A percentile compares a stretch with the other conserved stretches of the same genome.
Evolutionary conservation across 305 asterid genomes (phyloP).

Genomic region (Fraxinus floribunda): DNA sequence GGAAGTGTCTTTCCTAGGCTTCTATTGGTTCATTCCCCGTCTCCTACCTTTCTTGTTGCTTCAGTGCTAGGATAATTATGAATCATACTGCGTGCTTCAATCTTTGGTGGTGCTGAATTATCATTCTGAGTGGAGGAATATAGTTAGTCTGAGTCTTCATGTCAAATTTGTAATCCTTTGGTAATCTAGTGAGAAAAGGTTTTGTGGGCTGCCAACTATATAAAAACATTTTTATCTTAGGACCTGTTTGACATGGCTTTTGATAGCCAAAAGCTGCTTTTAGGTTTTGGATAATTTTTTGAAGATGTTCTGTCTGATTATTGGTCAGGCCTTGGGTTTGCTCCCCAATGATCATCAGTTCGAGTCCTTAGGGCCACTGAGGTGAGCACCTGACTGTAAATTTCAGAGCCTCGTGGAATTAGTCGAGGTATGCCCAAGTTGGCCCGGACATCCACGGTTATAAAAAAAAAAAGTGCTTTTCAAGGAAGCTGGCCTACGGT

Average conservation of each 20-base stretch:
- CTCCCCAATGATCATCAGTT: no score
- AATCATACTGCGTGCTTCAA: background rate
- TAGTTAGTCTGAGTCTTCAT: background rate
- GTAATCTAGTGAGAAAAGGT: background rate
- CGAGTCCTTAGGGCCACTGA: no score
- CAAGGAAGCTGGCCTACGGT: background rate
- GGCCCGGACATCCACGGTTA: no score
- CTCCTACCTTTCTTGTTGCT: background rate
- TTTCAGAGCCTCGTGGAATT: no score
- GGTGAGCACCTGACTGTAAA: no score
- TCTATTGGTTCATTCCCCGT: background rate
- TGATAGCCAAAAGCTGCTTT: no score
- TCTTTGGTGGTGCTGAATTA: background rate
- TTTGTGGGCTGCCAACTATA: background rate
- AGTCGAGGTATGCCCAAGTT: no score
- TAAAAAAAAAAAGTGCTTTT: background rate
- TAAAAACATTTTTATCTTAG: background rate
- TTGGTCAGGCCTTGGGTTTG: no score
- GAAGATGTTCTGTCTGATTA: background rate
- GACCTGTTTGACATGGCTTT: background rate
- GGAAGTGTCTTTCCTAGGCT: background rate
- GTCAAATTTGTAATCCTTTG: slow-evolving; percentile 4
- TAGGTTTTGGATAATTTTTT: background rate
- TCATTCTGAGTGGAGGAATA: background rate
- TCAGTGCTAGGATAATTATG: background rate